Conservation (phyloP, 192 early-diverging fungal genomes). For the Oehlia diaphana region DNA sequence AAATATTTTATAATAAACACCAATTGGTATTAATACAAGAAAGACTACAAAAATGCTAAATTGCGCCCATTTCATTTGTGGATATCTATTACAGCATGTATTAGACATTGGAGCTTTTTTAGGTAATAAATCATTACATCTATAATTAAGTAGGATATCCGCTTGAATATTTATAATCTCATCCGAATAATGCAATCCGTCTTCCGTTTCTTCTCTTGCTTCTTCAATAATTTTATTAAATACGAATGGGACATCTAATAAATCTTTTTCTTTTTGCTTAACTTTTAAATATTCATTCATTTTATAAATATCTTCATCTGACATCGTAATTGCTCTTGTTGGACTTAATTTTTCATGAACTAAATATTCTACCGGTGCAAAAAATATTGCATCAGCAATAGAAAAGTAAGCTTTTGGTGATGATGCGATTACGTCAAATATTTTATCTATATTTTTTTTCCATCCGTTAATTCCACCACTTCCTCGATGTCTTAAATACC, state of each 20-base stretch:
- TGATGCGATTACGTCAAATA: conserved; percentile 33
- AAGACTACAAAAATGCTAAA: conserved; percentile 39
- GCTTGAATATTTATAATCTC: conserved; percentile 50
- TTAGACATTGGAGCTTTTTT: conserved; percentile 48
- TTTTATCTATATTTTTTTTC: conserved; percentile 41
- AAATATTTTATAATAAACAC: conserved; percentile 33
- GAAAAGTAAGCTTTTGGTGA: neutral
- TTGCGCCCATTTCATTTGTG: conserved; percentile 46
- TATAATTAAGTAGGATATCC: conserved; percentile 56
- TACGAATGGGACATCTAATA: conserved; percentile 47
- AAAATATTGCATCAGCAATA: neutral
- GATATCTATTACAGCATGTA: conserved; percentile 64
- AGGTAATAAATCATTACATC: conserved; percentile 55
- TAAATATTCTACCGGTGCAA: conserved; percentile 43
- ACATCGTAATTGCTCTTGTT: conserved; percentile 48
- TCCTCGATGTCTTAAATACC: conserved; percentile 60
- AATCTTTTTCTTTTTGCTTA: neutral
- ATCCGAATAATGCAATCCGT: conserved; percentile 70
- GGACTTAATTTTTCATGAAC: conserved; percentile 49
- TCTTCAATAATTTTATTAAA: conserved; percentile 52
- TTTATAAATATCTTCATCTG: conserved; percentile 39
- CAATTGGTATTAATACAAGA: conserved; percentile 42
- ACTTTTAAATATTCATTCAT: conserved; percentile 60
- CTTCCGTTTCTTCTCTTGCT: conserved; percentile 46
- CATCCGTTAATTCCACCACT: conserved; percentile 46